Conservation (phyloP, 805 yeast species). For the Ogataea salicorniae region DNA sequence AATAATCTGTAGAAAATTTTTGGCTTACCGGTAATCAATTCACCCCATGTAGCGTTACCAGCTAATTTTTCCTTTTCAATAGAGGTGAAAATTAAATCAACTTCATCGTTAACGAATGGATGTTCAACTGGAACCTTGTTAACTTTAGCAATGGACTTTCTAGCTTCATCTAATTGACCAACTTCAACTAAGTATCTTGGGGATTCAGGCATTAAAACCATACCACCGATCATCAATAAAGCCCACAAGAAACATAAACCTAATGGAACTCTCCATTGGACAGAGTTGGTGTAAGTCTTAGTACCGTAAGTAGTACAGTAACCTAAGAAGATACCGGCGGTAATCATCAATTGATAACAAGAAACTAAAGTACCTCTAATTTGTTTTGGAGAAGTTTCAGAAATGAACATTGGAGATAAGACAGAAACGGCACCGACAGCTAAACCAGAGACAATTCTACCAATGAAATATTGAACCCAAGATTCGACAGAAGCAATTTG, state of each 20-base stretch:
- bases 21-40: constrained; percentile 60
- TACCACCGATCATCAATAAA: constrained; percentile 42
- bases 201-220: constrained; percentile 63
- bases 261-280: constrained; percentile 67
- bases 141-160: constrained; percentile 47
- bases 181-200: constrained; percentile 58
- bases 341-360: constrained; percentile 64
- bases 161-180: constrained; percentile 49
- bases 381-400: constrained; percentile 66
- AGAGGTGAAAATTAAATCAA: constrained; percentile 52
- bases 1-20: constrained; percentile 50
- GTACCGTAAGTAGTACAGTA: constrained; percentile 65
- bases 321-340: constrained; percentile 68
- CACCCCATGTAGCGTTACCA: constrained; percentile 63
- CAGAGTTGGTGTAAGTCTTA: constrained; percentile 41
- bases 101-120: constrained; percentile 49
- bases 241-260: constrained; percentile 49
- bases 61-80: constrained; percentile 56
- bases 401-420: constrained; percentile 52
- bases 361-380: constrained; percentile 69
- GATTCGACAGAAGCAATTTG: constrained; percentile 49
- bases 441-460: constrained; percentile 53
- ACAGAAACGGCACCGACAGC: constrained; percentile 54
- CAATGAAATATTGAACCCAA: constrained; percentile 64
- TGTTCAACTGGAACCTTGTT: constrained; percentile 53